A percentile compares a stretch with the other conserved stretches of the same genome.
Evolutionary conservation across 441 rosid species (phyloP).

Genomic region (Isatis lusitanica): DNA sequence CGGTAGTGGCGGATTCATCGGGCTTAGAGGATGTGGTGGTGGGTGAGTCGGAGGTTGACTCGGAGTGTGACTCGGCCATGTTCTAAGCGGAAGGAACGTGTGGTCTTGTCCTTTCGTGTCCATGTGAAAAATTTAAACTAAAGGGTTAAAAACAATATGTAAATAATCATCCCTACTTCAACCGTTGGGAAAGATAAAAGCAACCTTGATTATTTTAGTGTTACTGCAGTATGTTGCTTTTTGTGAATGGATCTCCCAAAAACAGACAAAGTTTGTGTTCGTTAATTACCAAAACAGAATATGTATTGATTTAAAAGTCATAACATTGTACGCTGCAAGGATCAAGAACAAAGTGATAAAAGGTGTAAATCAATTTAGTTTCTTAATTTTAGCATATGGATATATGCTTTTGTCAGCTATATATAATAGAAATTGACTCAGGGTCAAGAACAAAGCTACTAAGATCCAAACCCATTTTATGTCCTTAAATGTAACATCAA

Average conservation of each 20-base stretch:
- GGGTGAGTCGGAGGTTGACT: constrained; percentile 32
- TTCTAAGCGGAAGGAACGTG: constrained; percentile 5
- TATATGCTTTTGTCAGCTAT: not conserved
- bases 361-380: not conserved
- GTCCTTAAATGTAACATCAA: not conserved
- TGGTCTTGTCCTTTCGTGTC: constrained; percentile 13
- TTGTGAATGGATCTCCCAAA: not conserved
- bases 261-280: not conserved
- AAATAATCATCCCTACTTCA: too few species aligned
- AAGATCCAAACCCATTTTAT: not conserved
- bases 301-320: too few species aligned
- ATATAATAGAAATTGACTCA: not conserved
- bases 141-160: not conserved
- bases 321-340: not conserved
- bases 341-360: not conserved
- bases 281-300: not conserved
- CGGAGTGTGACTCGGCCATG: constrained; percentile 48
- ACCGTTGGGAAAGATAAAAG: not conserved
- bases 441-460: not conserved
- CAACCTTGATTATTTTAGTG: not conserved
- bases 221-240: not conserved
- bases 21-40: constrained; percentile 15
- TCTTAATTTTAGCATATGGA: not conserved
- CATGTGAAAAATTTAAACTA: not conserved
- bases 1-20: not conserved